Percentiles rank a stretch among this genome's conserved stretches.
Evolutionary conservation across 2,329 filamentous ascomycete genomes (phyloP).

Genomic region (Aureobasidium sp.): DNA sequence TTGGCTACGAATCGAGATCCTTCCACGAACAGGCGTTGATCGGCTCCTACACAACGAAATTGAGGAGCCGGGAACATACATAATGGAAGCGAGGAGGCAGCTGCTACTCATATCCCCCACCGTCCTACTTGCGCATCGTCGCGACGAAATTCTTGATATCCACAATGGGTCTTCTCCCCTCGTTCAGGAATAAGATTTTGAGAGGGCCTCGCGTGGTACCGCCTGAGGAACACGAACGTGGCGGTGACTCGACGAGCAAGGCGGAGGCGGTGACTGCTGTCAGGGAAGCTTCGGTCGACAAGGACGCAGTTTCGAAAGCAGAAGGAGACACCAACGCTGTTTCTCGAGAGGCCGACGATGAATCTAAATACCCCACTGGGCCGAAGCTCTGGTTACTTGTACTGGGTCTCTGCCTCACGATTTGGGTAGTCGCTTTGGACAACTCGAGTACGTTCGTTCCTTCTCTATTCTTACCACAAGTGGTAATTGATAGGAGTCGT

Average conservation of each 20-base stretch:
- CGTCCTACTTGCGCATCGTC: not conserved
- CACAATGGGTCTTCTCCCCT: not conserved
- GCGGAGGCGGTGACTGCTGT: not conserved
- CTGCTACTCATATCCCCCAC: not conserved
- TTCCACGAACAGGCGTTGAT: conserved; percentile 3
- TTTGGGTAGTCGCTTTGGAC: conserved; percentile 22
- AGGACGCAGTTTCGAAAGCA: not conserved
- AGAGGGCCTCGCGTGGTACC: not conserved
- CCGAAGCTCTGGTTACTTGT: conserved; percentile 25
- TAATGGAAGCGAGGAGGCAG: not conserved
- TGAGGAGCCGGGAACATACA: not conserved
- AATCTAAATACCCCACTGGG: conserved; percentile 29
- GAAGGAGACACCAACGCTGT: not conserved
- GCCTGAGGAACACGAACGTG: not conserved
- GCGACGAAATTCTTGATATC: not conserved
- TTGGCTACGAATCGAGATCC: not conserved
- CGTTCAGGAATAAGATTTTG: not conserved
- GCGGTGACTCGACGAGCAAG: not conserved
- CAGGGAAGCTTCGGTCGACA: not conserved
- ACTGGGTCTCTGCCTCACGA: conserved; percentile 15
- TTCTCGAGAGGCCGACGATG: conserved; percentile 22
- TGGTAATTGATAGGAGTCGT: not conserved
- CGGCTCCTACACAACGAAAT: conserved; percentile 1
- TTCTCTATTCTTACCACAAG: not conserved
- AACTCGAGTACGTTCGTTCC: conserved; percentile 23